Evolutionary conservation across 148 eudicot species (phyloP), one percentile per base, ranked within the genome.

Genomic region (Nepenthes mirabilis): DNA sequence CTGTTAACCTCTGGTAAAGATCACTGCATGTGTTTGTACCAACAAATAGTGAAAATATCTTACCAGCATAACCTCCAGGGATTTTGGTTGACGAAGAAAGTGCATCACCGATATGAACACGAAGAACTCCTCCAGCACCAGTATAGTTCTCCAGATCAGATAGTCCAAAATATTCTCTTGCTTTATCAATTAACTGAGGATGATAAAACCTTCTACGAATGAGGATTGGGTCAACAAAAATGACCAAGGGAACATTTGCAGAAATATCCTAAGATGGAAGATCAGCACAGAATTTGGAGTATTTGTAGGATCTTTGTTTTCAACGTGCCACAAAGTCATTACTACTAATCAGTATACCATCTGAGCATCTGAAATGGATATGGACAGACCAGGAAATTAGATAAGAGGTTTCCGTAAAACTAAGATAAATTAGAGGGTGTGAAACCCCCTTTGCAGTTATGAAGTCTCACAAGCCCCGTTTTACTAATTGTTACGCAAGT

Each of bases 61-160:
- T 67, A 81, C 89, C 90, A 64, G 98, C 88, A 72, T 83, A 91
- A 57, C 98, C 96, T n/a, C 96, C 96, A 11, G 74, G 70, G 37
- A 82, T 64, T 37, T 62, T 67, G 33, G 75, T 78, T 5, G 74
- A 66, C 34, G 82, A 55, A 69, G 85, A 78, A 59, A 91, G 74
- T 3, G 89, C 98, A 70, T 91, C 98, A 52, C 98, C 98, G 35
- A 85, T 60, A 52, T 62, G 66, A 72, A 85, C 76, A 33, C 62
- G 67, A 68, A 91, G 90, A 37, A 80, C 32, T 14, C 98, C 98
- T 65, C 90, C 88, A 35, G 59, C 67, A 1, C 59, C 60, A 57
- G 77, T 83, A 8, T 40, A 78, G 64, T 65, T 75, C 74, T 91
- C 98, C 8, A 91, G 76, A 55, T 83, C 83, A 61, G 78, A 68